Evolutionary conservation across 805 yeast species (phyloP), one percentile per base, ranked within the genome.

Genomic region (Yamadazyma takamatsuzukensis): DNA sequence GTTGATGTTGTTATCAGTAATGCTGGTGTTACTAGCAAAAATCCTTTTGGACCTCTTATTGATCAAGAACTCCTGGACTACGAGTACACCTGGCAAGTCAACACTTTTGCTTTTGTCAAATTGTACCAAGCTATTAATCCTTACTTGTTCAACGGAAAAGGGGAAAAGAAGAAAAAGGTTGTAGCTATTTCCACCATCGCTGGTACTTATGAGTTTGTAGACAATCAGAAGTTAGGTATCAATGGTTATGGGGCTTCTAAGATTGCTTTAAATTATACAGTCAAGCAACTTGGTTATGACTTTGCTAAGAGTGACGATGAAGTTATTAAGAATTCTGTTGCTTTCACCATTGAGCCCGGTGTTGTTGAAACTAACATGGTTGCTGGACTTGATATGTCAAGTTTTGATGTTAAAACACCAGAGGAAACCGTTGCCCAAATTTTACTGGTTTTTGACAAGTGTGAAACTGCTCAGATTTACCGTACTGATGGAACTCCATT

Each of bases 321-420:
- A 12, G 3, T 27, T 5, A 28, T 12, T 4, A 29, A 26, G 19
- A 63, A 32, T 32, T 58, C 51, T 35, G 52, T 45, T 8, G 48
- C 56, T 25, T 40, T 60, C 15, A 41, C 63, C 9, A 10, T 63
- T 10, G 64, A 61, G 32, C 74, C 74, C 0, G 72, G 72, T 23
- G 21, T 51, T 8, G 69, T 67, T 10, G n/a, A 33, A n/a, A 59
- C 63, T 21, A 70, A 65, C 29, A 52, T 55, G 57, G 56, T 18
- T 16, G 24, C n/a, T n/a, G n/a, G n/a, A n/a, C n/a, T n/a, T n/a
- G n/a, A n/a, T n/a, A n/a, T n/a, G n/a, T n/a, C n/a, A n/a, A n/a
- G n/a, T n/a, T n/a, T n/a, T n/a, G n/a, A n/a, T n/a, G n/a, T n/a
- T n/a, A n/a, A n/a, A n/a, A n/a, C n/a, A n/a, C n/a, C n/a, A n/a